Conservation (phyloP, 176 grass and related monocot species). For the Zoysia japonica region DNA sequence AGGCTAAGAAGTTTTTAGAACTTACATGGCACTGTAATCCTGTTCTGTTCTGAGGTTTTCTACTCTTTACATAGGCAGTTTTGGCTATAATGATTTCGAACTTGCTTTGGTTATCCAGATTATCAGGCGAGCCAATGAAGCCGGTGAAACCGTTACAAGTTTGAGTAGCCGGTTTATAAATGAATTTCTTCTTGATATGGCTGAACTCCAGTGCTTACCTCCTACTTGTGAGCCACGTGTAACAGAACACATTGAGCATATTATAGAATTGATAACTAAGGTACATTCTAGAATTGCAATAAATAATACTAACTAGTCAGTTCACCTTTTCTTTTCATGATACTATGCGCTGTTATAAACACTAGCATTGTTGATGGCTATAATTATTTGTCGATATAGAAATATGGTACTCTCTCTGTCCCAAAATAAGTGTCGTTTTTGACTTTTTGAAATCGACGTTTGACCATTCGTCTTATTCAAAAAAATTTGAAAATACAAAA, state of each 20-base stretch:
- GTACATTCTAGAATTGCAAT: slow-evolving; percentile 36
- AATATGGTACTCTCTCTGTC: too few species aligned
- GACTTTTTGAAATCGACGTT: too few species aligned
- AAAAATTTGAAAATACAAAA: too few species aligned
- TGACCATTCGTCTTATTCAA: too few species aligned
- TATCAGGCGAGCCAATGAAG: slow-evolving; percentile 80
- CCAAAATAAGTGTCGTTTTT: too few species aligned
- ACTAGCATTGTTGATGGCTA: neutral
- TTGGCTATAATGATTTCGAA: neutral
- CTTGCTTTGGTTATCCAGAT: slow-evolving; percentile 57
- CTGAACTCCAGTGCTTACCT: slow-evolving; percentile 70
- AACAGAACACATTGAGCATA: slow-evolving; percentile 81
- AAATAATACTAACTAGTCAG: neutral
- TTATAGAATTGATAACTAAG: slow-evolving; percentile 81
- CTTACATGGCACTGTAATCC: too few species aligned
- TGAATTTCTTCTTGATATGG: slow-evolving; percentile 77
- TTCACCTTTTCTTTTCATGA: slow-evolving; percentile 1
- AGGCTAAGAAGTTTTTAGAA: too few species aligned
- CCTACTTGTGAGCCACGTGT: slow-evolving; percentile 79
- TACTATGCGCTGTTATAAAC: slow-evolving; percentile 4
- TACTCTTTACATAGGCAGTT: too few species aligned
- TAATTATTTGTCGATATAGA: too few species aligned
- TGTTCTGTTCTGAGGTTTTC: too few species aligned
- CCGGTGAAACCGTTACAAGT: slow-evolving; percentile 63
- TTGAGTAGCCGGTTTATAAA: slow-evolving; percentile 70